Percentiles rank a stretch among this genome's conserved stretches.
Evolutionary conservation across 2,329 filamentous ascomycete species (phyloP).

Genomic region (Xylaria sp.): DNA sequence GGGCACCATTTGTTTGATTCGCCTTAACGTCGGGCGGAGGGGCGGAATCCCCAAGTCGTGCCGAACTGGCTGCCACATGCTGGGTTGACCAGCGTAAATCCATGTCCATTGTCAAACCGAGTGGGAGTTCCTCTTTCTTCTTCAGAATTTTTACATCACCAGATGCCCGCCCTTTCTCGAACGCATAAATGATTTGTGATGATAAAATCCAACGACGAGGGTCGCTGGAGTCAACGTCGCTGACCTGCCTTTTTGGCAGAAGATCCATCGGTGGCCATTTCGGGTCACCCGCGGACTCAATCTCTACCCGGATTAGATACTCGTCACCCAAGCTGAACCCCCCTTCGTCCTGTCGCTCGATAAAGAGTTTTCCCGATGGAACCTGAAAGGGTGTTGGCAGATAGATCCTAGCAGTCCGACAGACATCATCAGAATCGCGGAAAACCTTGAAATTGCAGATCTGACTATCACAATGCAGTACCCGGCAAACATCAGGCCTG

Average conservation of each 20-base stretch:
- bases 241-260: constrained; percentile 45
- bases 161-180: constrained; percentile 47
- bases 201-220: constrained; percentile 48
- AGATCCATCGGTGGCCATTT: constrained; percentile 65
- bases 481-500: constrained; percentile 51
- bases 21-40: constrained; percentile 59
- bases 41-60: constrained; percentile 51
- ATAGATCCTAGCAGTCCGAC: constrained; percentile 61
- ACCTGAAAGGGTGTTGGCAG: constrained; percentile 63
- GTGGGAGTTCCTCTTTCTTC: constrained; percentile 40
- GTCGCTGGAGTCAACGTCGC: constrained; percentile 43
- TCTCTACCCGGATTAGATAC: constrained; percentile 63
- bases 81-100: constrained; percentile 50
- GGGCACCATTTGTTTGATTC: constrained; percentile 52
- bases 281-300: constrained; percentile 61
- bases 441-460: constrained; percentile 64
- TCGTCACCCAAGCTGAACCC: constrained; percentile 61
- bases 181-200: constrained; percentile 46
- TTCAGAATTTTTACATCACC: constrained; percentile 46
- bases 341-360: constrained; percentile 60
- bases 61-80: constrained; percentile 41
- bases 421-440: constrained; percentile 59
- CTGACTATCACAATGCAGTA: constrained; percentile 66
- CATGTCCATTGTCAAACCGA: constrained; percentile 48
- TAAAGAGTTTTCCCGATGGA: constrained; percentile 62